Evolutionary conservation across 1,139 yeast genomes (phyloP), one percentile per base, ranked within the genome.

Genomic region (Lodderomyces beijingensis): DNA sequence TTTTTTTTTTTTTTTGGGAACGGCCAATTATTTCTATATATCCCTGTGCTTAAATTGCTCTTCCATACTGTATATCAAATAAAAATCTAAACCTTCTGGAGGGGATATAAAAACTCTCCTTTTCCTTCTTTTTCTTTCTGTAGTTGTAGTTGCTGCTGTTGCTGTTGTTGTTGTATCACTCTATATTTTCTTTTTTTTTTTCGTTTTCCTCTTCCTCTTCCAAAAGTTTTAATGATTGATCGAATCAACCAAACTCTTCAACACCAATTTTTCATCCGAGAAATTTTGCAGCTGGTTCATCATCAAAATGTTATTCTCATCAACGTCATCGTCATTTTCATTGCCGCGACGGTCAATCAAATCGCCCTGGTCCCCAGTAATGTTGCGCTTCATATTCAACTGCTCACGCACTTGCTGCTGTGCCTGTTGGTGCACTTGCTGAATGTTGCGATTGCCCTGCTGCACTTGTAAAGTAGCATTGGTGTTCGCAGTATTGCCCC

Each of bases 171-270:
- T n/a, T n/a, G n/a, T n/a, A n/a, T n/a, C n/a, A n/a, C n/a, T n/a
- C n/a, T n/a, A n/a, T n/a, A n/a, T n/a, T n/a, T n/a, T n/a, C n/a
- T n/a, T n/a, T n/a, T n/a, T n/a, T n/a, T n/a, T n/a, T n/a, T n/a
- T n/a, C n/a, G n/a, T n/a, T 19, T 19, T n/a, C 22, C n/a, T 19
- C 22, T 19, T n/a, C n/a, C 22, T 8, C n/a, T 19, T 19, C n/a
- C 22, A 9, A 9, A 9, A n/a, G n/a, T 9, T 19, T 30, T 33
- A 52, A 39, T 59, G 64, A 46, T 66, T 62, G 30, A 67, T 62
- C 20, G 69, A 65, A 41, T 67, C 71, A 33, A 66, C 72, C 42
- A 67, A 59, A 16, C 69, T 62, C 44, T 65, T 59, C 43, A 65
- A 51, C 37, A 67, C 65, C 43, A 60, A 59, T 34, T 56, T 53